Evolutionary conservation across 2,329 filamentous ascomycete genomes (phyloP), one percentile per base, ranked within the genome.

Genomic region (Aspergillus alliaceus): DNA sequence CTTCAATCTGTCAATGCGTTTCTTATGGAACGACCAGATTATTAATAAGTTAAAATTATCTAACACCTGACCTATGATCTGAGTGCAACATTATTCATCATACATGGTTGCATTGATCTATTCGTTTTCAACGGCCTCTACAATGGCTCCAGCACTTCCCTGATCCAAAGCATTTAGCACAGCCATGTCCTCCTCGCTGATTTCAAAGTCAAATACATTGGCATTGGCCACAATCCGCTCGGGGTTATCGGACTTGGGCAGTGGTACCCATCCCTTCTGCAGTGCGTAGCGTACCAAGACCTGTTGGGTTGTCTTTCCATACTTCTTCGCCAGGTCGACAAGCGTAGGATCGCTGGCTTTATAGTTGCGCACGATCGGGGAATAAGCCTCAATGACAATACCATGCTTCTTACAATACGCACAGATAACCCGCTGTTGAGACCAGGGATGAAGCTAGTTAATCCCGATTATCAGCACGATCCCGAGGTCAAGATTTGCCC

Each of bases 1-100:
- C 77, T 98, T 35, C 93, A 97, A 74, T 93, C 91, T 64, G 89
- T 98, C 5, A 97, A 98, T 74, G 90, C 90, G 54, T 96, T 91
- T 67, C 76, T 98, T 51, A 93, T 98, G 86, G 73, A 77, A 61
- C 67, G 70, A 51, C 73, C 72, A 34, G 66, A 70, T 64, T 70
- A 71, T 62, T 72, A 60, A 70, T 24, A 42, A n/a, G 22, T 15
- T 29, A 15, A 58, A 15, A 44, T 34, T 24, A 20, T 40, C 51
- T 59, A 12, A 31, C 48, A 22, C 40, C n/a, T 40, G 32, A 29
- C 48, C 44, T 49, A 59, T 44, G 50, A 34, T 44, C 25, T 42
- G 29, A 46, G 54, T 56, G 40, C 54, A 49, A 18, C 35, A 37
- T n/a, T 50, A 56, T 53, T 18, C 40, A 50, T 44, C 34, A 60